Evolutionary conservation across 805 yeast genomes (phyloP).

Genomic region (Saccharomycopsis babjevae): DNA sequence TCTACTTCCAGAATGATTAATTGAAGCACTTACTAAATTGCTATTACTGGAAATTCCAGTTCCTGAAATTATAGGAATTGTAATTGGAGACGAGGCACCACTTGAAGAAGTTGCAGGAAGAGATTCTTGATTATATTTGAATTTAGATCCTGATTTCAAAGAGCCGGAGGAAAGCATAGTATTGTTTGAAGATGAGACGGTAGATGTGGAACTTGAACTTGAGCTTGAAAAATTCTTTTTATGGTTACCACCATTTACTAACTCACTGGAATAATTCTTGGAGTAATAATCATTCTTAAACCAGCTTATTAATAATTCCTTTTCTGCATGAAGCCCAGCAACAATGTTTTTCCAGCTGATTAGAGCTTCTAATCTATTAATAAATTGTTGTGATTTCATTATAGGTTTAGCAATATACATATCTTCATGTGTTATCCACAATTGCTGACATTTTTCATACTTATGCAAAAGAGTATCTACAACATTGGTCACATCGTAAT

Average conservation of each 20-base stretch:
- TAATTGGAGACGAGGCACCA: neutral
- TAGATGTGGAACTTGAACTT: neutral
- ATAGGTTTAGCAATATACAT: constrained; percentile 73
- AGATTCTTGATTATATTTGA: neutral
- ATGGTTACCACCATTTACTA: neutral
- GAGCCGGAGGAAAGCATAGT: neutral
- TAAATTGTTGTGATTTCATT: constrained; percentile 54
- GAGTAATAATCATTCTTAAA: constrained; percentile 6
- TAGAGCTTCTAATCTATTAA: constrained; percentile 59
- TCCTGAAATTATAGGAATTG: neutral
- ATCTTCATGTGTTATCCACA: constrained; percentile 72
- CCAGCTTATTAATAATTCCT: constrained; percentile 59
- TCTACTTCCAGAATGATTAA: neutral
- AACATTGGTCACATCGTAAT: constrained; percentile 34
- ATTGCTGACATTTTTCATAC: constrained; percentile 56
- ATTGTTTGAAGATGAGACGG: neutral
- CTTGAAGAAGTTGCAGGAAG: neutral
- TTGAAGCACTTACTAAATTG: neutral
- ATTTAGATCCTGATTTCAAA: neutral
- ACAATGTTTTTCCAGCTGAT: constrained; percentile 78
- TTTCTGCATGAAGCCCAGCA: constrained; percentile 53
- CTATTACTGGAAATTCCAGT: neutral
- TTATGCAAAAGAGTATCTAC: constrained; percentile 48
- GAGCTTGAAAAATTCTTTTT: neutral
- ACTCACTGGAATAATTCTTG: neutral